phyloP scores from a whole-genome alignment of 2,329 filamentous ascomycete genomes.

The Trichothecium sympodiale region DNA sequence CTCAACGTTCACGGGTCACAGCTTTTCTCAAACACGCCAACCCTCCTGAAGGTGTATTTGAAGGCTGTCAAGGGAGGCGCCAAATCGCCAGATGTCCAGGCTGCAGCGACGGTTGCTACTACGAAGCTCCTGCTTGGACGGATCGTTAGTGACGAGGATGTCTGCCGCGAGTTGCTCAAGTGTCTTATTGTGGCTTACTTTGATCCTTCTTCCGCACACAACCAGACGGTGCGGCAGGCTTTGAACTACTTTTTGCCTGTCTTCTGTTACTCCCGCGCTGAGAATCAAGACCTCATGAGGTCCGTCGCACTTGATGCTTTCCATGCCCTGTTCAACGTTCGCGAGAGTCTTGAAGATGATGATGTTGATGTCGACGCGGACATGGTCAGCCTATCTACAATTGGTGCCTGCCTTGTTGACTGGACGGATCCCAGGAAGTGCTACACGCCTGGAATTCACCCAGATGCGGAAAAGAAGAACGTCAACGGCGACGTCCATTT shows the following conservation, averaged over 20 bases:
- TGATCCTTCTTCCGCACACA: constrained; percentile 68
- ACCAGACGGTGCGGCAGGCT: constrained; percentile 74
- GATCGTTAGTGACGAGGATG: constrained; percentile 59
- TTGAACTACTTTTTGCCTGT: constrained; percentile 91
- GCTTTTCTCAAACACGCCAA: constrained; percentile 55
- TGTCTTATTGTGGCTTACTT: constrained; percentile 82
- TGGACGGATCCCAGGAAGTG: constrained; percentile 91
- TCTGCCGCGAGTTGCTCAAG: constrained; percentile 66
- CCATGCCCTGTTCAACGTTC: constrained; percentile 61
- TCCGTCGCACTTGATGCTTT: constrained; percentile 63
- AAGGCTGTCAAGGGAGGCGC: constrained; percentile 66
- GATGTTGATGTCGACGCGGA: constrained; percentile 64
- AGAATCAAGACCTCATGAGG: constrained; percentile 77
- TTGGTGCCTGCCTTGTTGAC: constrained; percentile 76
- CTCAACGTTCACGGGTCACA: constrained; percentile 79
- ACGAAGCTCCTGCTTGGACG: constrained; percentile 78
- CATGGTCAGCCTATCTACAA: constrained; percentile 67
- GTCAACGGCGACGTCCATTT: constrained; percentile 73
- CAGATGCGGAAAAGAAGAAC: constrained; percentile 49
- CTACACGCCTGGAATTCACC: constrained; percentile 37
- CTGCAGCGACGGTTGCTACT: constrained; percentile 68
- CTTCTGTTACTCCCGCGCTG: constrained; percentile 74
- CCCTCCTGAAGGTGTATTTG: constrained; percentile 75
- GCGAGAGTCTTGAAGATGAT: constrained; percentile 63
- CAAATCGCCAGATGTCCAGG: constrained; percentile 63